These are phyloP conservation scores for Leucocoprinus sp. DNA, from an alignment of 768 basidiomycete genomes.

Conservation along the genomic window DNA sequence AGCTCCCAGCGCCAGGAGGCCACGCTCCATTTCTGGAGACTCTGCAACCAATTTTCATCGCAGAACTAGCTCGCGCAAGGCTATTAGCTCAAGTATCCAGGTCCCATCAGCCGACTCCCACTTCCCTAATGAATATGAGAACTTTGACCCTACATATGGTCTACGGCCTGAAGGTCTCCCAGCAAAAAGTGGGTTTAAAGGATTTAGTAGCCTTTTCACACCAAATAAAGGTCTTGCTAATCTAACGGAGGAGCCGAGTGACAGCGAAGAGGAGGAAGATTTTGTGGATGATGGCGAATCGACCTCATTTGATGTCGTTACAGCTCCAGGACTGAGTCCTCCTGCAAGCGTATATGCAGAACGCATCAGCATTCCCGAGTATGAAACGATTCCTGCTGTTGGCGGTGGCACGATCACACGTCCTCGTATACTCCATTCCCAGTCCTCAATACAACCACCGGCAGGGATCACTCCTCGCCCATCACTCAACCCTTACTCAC, in stretches of 20 bases:
- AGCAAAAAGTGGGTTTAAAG: slow-evolving; percentile 70
- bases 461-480: slow-evolving; percentile 15
- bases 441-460: slow-evolving; percentile 60
- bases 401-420: slow-evolving; percentile 84
- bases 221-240: slow-evolving; percentile 68
- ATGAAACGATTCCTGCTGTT: slow-evolving; percentile 85
- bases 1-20: slow-evolving; percentile 18
- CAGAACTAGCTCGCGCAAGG: slow-evolving; percentile 14
- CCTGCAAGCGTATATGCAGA: slow-evolving; percentile 33
- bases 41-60: slow-evolving; percentile 28
- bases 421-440: slow-evolving; percentile 79
- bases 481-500: slow-evolving; percentile 15
- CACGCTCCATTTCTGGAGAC: slow-evolving; percentile 35
- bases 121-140: slow-evolving; percentile 47
- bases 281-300: slow-evolving; percentile 31
- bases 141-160: slow-evolving; percentile 95
- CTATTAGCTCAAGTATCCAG: slow-evolving; percentile 13
- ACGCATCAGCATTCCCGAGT: slow-evolving; percentile 46
- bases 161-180: slow-evolving; percentile 88
- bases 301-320: slow-evolving; percentile 51
- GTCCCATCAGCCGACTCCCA: slow-evolving; percentile 17
- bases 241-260: slow-evolving; percentile 57
- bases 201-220: slow-evolving; percentile 67
- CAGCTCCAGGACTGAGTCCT: slow-evolving; percentile 37
- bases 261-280: slow-evolving; percentile 37